Evolutionary conservation across 2,329 filamentous ascomycete genomes (phyloP).

Genomic region (Bisporella sp.): DNA sequence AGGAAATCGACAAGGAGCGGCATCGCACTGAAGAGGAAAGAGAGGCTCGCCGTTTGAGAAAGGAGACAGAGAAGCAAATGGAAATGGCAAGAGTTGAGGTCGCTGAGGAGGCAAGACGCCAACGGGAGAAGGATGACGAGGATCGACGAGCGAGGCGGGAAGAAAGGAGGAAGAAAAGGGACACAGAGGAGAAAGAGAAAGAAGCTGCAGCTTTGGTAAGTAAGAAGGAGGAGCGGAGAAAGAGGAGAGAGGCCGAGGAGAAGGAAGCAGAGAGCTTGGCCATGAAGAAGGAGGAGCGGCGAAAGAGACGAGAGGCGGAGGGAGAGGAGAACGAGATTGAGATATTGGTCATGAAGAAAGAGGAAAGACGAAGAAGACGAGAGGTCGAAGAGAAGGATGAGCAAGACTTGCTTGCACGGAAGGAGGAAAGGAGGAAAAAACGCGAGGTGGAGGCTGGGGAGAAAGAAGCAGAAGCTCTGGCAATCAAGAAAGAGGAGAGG

Average conservation of each 20-base stretch:
- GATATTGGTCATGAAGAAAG: slow-evolving; percentile 12
- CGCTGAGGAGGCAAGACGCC: slow-evolving; percentile 12
- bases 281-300: neutral
- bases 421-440: neutral
- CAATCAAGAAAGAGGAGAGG: neutral
- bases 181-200: slow-evolving; percentile 13
- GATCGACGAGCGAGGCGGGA: slow-evolving; percentile 15
- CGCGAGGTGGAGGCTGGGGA: neutral
- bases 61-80: slow-evolving; percentile 18
- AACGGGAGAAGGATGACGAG: slow-evolving; percentile 19
- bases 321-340: slow-evolving; percentile 14
- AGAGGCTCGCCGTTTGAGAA: slow-evolving; percentile 16
- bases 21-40: slow-evolving; percentile 17
- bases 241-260: neutral
- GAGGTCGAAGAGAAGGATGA: slow-evolving; percentile 15
- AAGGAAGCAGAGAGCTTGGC: neutral
- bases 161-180: slow-evolving; percentile 15
- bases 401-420: neutral
- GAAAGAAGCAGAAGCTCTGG: neutral
- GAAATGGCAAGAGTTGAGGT: slow-evolving; percentile 17
- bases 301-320: neutral
- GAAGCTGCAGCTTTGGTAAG: neutral
- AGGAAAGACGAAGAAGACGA: slow-evolving; percentile 16
- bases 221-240: neutral
- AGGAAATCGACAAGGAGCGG: slow-evolving; percentile 10